phyloP scores from a whole-genome alignment of 208 protist species.

The Leishmania amazonensis region DNA sequence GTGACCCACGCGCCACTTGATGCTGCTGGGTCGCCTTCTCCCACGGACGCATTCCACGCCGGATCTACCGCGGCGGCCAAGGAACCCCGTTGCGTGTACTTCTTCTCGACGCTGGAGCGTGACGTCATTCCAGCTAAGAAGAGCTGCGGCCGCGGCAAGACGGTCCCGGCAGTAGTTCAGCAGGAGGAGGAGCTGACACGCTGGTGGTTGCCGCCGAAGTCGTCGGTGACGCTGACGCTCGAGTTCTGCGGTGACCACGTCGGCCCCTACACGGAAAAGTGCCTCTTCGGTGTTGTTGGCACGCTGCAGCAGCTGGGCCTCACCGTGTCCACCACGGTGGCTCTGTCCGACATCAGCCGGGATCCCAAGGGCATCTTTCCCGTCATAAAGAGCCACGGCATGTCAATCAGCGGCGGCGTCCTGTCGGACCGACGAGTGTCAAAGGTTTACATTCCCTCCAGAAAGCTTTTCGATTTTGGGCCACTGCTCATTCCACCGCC shows the following conservation, averaged over 20 bases:
- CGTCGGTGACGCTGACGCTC: conserved; percentile 64
- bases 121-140: conserved; percentile 61
- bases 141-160: conserved; percentile 29
- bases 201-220: conserved; percentile 80
- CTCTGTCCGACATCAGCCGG: conserved; percentile 86
- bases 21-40: neutral
- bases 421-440: conserved; percentile 21
- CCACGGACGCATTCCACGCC: neutral
- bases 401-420: neutral
- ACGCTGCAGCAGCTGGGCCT: conserved; percentile 66
- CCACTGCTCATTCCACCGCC: conserved; percentile 86
- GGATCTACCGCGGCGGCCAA: neutral
- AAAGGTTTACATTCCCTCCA: conserved; percentile 71
- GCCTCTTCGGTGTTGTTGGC: conserved; percentile 87
- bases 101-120: conserved; percentile 72
- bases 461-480: conserved; percentile 94
- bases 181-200: conserved; percentile 74
- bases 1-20: neutral
- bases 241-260: conserved; percentile 81
- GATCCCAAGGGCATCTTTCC: conserved; percentile 90
- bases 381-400: conserved; percentile 36
- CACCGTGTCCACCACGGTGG: conserved; percentile 43
- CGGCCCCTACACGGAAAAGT: conserved; percentile 34
- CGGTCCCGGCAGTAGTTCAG: conserved; percentile 21
- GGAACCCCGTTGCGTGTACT: conserved; percentile 53